Evolutionary conservation across 2,329 filamentous ascomycete species (phyloP), one percentile per base, ranked within the genome.

Genomic region (Lachnellula willkommii): DNA sequence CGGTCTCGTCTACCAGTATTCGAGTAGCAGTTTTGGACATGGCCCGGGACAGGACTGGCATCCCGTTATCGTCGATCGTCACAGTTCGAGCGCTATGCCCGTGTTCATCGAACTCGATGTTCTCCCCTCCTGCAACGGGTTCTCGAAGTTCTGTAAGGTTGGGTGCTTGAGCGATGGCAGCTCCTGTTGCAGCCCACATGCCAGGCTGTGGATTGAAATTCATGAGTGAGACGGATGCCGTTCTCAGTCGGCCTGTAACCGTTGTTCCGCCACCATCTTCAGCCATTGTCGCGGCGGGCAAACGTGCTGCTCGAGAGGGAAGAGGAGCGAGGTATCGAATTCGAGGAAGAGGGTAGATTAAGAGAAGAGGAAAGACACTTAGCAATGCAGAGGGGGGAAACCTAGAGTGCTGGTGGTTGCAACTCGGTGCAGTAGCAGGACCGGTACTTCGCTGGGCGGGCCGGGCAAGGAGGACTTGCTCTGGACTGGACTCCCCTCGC

Each of bases 101-200:
- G 40, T 63, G 54, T 11, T 55, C 55, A 28, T 57, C 49, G 47
- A 63, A 62, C 43, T 61, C 59, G 28, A 63, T 62, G 17, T 62
- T 63, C 12, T 51, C 60, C 5, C 60, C 61, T n/a, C 57, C 54
- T 12, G 47, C 60, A 36, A 62, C 24, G 5, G 57, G 59, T 32
- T 60, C 52, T 1, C 61, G 49, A 3, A 63, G 50, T 37, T 62
- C 60, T 20, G 47, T 54, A 17, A 59, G n/a, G 4, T 60, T 60
- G 2, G 59, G 55, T 9, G 61, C 57, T 17, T 58, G 56, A 17
- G 61, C 61, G 6, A 63, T 63, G 17, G 56, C 59, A 4, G 57
- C 59, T 5, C 61, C 55, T 0, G 55, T 62, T 28, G 60, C 60
- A 45, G 54, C 57, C 56, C 61, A 62, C 53, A 61, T 63, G 12